Evolutionary conservation across 176 grass and related monocot genomes (phyloP).

Genomic region (Cenchrus americanus): DNA sequence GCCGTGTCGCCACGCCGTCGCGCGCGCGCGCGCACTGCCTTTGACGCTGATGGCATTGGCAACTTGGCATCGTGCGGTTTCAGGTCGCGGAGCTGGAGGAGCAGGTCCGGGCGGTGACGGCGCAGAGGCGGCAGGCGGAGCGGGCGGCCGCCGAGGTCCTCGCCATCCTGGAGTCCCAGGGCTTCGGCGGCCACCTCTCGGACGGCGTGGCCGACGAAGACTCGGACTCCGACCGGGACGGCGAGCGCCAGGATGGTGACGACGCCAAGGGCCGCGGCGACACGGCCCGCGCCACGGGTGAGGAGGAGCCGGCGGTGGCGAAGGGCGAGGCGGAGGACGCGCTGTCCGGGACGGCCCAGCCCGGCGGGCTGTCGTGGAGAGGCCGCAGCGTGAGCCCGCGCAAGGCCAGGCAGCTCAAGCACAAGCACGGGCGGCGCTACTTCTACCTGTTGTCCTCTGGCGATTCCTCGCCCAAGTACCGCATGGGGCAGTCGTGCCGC

Average conservation of each 20-base stretch:
- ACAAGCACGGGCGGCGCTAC: slow-evolving; percentile 53
- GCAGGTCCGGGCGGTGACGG: slow-evolving; percentile 70
- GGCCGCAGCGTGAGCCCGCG: slow-evolving; percentile 72
- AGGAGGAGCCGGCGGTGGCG: background rate
- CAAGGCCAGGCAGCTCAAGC: slow-evolving; percentile 66
- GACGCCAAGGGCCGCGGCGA: slow-evolving; percentile 6
- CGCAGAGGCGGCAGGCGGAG: slow-evolving; percentile 77
- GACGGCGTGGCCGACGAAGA: slow-evolving; percentile 52
- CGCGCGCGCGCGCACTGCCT: background rate
- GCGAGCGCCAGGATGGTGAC: slow-evolving; percentile 3
- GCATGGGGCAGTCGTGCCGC: slow-evolving; percentile 82
- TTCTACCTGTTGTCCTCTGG: slow-evolving; percentile 51
- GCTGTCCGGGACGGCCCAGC: slow-evolving; percentile 54
- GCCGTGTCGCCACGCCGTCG: too few species aligned
- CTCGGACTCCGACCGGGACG: slow-evolving; percentile 56
- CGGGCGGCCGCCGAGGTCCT: slow-evolving; percentile 66
- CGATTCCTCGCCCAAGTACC: slow-evolving; percentile 81
- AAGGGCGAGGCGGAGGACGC: slow-evolving; percentile 48
- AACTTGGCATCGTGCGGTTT: background rate
- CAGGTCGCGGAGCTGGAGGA: slow-evolving; percentile 94
- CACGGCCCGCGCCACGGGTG: background rate
- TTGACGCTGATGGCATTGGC: background rate
- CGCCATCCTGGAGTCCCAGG: slow-evolving; percentile 63
- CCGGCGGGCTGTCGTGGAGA: slow-evolving; percentile 84
- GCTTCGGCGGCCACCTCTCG: slow-evolving; percentile 57